Base-by-base conservation (phyloP, 176 grass and related monocot genomes). In the Rhynchospora pubera region DNA sequence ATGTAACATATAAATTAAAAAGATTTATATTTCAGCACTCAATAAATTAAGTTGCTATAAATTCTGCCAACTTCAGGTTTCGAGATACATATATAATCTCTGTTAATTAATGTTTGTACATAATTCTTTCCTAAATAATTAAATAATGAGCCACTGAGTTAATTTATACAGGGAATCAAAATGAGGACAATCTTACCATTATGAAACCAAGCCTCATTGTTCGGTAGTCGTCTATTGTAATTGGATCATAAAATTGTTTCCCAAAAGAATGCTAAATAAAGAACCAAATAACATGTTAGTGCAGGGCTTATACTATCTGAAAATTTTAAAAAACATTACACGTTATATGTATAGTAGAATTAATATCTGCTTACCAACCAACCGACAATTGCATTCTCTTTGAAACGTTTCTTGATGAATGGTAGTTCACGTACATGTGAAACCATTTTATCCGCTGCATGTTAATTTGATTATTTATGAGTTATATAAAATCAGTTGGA, bases 131-230 rank as follows among this genome's bases (percentile, higher is more conserved):
- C 5, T 39, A 4, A 39, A 5, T 2, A 39, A 7, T 11, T 26
- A 51, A 75, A 52, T 52, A 12, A 9, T 22, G 26, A 75, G 6
- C 19, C 51, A 19, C 50, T 2, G 26, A 7, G 45, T 39, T 43
- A 2, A 13, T 73, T 73, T 22, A 19, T 7, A 13, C 18, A 48
- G 50, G 48, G n/a, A 44, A 4, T 11, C 18, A 73, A 51, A 39
- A 68, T 18, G 13, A 51, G 4, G 23, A 65, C 12, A 50, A 5
- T 0, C 19, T 83, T 90, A 93, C 95, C 90, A 91, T 89, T 72
- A 98, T 79, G 34, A 98, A 98, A 14, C 95, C 95, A 88, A 93
- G 78, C 44, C 95, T 59, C 85, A 98, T 79, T 43, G 92, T 91
- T 61, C 84, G 84, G 76, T 94, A 93, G 34, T 94, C 95, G 43